These are phyloP conservation scores for Achlya hypogyna DNA, from an alignment of 352 stramenopile genomes.

Conservation along the genomic window DNA sequence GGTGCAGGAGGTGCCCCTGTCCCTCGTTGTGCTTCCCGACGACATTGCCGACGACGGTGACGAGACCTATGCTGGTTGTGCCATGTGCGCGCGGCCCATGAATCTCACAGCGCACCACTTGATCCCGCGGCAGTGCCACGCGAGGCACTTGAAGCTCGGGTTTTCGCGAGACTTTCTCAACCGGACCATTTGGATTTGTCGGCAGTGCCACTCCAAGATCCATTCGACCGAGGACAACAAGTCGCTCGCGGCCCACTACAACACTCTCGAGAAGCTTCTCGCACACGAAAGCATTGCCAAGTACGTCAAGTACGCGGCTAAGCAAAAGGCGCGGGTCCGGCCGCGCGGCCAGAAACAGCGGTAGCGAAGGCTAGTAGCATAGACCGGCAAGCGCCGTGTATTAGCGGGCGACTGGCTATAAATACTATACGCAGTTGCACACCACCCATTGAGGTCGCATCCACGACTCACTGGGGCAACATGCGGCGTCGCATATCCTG, in stretches of 20 bases:
- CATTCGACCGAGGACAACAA: constrained; percentile 86
- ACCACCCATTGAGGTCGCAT: neutral
- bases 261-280: constrained; percentile 89
- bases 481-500: too few species aligned
- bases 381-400: too few species aligned
- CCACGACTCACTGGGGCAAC: neutral
- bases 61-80: constrained; percentile 43
- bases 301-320: constrained; percentile 86
- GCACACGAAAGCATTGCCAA: constrained; percentile 72
- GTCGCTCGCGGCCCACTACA: constrained; percentile 84
- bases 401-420: neutral
- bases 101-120: constrained; percentile 90
- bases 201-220: constrained; percentile 87
- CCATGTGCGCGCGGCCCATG: constrained; percentile 88
- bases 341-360: constrained; percentile 19
- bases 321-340: constrained; percentile 72
- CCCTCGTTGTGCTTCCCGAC: constrained; percentile 61
- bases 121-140: constrained; percentile 80
- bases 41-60: constrained; percentile 53
- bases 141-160: constrained; percentile 68
- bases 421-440: neutral
- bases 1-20: constrained; percentile 40
- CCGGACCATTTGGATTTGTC: constrained; percentile 85
- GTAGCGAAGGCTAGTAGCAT: constrained; percentile 32
- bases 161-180: constrained; percentile 73